Conservation (phyloP, 768 basidiomycete species). For the Lactarius sp. region DNA sequence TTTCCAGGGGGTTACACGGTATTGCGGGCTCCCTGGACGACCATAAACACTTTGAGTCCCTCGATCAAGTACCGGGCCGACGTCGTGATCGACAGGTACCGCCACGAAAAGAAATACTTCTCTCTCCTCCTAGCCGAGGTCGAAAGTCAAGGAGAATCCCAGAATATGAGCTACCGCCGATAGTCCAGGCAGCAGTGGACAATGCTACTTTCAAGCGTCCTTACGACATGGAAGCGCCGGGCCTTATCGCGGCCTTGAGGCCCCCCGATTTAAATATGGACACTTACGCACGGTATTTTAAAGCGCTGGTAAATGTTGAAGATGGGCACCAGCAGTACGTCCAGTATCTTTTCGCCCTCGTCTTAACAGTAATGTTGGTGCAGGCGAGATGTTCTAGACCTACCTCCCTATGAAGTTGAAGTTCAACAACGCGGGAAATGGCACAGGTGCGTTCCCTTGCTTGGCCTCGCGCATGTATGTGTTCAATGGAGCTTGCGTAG, state of each 20-base stretch:
- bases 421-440: neutral
- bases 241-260: neutral
- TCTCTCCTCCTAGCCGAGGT: neutral
- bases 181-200: constrained; percentile 6
- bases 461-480: neutral
- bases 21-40: constrained; percentile 17
- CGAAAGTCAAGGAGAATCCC: constrained; percentile 3
- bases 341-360: constrained; percentile 1
- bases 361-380: constrained; percentile 32
- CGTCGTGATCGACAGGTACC: neutral
- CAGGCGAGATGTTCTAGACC: constrained; percentile 9
- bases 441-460: neutral
- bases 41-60: neutral
- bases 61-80: neutral
- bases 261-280: constrained; percentile 4
- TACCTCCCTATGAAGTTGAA: neutral
- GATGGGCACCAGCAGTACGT: constrained; percentile 50
- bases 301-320: constrained; percentile 13
- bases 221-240: constrained; percentile 1
- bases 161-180: constrained; percentile 10
- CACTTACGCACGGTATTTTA: constrained; percentile 12
- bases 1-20: constrained; percentile 1
- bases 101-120: neutral
- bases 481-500: neutral
- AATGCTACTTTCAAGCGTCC: neutral